Evolutionary conservation across 2,329 filamentous ascomycete species (phyloP), one percentile per base, ranked within the genome.

Genomic region (Gnomoniopsis smithogilvyi): DNA sequence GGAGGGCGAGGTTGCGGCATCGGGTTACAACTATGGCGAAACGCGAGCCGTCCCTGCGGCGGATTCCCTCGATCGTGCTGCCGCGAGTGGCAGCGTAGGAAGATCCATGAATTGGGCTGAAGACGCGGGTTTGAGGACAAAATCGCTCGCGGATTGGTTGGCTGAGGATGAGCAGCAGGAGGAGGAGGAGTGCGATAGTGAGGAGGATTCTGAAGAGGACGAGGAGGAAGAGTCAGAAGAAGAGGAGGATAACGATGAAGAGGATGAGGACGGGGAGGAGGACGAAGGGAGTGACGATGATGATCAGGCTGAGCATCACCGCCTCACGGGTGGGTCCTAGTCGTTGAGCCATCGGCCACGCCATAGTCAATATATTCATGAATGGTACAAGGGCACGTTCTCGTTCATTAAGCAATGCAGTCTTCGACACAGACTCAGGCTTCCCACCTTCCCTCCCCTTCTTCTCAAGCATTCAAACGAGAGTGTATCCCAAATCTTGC

Each of bases 101-200:
- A 82, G 76, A 66, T 3, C 49, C 8, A 72, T 75, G 15, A 87
- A 87, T 67, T 83, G 77, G 1, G 64, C 68, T 17, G 73, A 75
- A 6, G 86, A 86, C 51, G 22, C 50, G 10, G 78, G 74, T 12
- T 71, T 79, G 1, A 80, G 81, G 54, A 85, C 85, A 45, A 96
- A 96, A 81, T 91, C 88, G 21, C 76, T 99, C 63, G 92, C 98
- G 76, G 92, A 96, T 71, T 98, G 95, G 93, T 78, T 98, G 58
- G 92, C 88, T 4, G 90, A 92, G 68, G 86, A 85, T 47, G 84
- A 86, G 17, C 80, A 78, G 30, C 81, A 80, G n/a, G 83, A 80
- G 1, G 82, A 82, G 12, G 78, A 80, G 11, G 80, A 82, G 24
- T 80, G 78, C 6, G 77, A 78, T 11, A 73, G 75, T 3, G 77